Conservation (phyloP, 1,284 basidiomycete genomes). For the Ceratobasidium theobromae region DNA sequence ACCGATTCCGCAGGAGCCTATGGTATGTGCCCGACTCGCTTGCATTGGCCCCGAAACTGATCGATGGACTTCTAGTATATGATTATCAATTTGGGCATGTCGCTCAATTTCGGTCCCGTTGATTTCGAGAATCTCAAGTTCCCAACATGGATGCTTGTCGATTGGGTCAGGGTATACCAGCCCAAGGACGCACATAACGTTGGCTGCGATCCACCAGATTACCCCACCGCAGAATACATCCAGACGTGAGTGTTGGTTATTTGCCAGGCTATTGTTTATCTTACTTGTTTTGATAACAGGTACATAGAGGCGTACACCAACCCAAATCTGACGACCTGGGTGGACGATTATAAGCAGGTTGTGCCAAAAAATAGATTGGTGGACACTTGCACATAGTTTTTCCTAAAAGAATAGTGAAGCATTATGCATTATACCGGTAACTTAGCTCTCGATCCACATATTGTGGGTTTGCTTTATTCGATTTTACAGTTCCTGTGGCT, state of each 20-base stretch:
- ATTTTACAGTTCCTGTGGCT: neutral
- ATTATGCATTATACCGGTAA: neutral
- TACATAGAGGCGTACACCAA: conserved; percentile 47
- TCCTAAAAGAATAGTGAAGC: neutral
- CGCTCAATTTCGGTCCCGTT: conserved; percentile 51
- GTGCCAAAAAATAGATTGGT: conserved; percentile 47
- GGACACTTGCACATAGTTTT: conserved; percentile 28
- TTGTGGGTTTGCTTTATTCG: no score
- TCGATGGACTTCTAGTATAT: conserved; percentile 52
- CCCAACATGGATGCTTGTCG: conserved; percentile 52
- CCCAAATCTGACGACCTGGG: conserved; percentile 39
- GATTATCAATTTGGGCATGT: conserved; percentile 47
- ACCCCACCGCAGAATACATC: conserved; percentile 57
- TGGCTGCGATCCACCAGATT: conserved; percentile 57
- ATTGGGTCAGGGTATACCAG: conserved; percentile 65
- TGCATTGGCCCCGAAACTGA: neutral
- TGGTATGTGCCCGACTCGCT: conserved; percentile 54
- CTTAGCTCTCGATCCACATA: no score
- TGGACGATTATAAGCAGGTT: conserved; percentile 58
- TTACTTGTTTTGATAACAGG: conserved; percentile 34
- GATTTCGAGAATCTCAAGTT: conserved; percentile 43
- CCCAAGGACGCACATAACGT: conserved; percentile 50
- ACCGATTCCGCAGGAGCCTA: conserved; percentile 79
- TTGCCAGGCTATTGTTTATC: neutral
- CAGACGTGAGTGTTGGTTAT: conserved; percentile 43